Evolutionary conservation across 495 filamentous ascomycete species (phyloP).

Genomic region (Annulohypoxylon nitens): DNA sequence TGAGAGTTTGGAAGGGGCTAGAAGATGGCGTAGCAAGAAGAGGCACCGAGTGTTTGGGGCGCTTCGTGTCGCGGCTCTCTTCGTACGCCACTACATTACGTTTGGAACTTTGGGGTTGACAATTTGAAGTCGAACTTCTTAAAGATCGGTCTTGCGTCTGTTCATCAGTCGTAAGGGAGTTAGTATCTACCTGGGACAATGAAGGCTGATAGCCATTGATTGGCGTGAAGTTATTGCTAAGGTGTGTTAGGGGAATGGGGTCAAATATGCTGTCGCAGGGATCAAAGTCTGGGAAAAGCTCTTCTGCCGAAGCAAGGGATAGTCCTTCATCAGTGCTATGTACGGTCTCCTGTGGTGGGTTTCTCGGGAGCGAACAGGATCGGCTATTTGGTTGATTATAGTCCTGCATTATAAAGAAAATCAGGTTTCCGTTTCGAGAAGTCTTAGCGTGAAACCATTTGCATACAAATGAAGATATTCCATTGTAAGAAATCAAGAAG

Average conservation of each 20-base stretch:
- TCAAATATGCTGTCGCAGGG: background rate
- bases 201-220: constrained; percentile 9
- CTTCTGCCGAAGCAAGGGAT: background rate
- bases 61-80: constrained; percentile 10
- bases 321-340: background rate
- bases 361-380: background rate
- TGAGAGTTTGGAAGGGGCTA: constrained; percentile 32
- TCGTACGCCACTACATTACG: constrained; percentile 16
- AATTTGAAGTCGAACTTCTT: background rate
- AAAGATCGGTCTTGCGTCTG: background rate
- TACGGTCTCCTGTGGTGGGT: background rate
- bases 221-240: constrained; percentile 3
- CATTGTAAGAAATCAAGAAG: background rate
- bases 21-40: constrained; percentile 22
- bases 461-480: background rate
- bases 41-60: constrained; percentile 9
- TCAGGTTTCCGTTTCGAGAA: background rate
- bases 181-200: background rate
- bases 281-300: background rate
- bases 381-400: background rate
- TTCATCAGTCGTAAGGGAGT: background rate
- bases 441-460: background rate
- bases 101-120: constrained; percentile 18
- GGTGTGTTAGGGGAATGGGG: background rate
- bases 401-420: background rate